These are phyloP conservation scores for Myriosclerotinia curreyana DNA, from an alignment of 2,329 filamentous ascomycete species.

Conservation along the genomic window DNA sequence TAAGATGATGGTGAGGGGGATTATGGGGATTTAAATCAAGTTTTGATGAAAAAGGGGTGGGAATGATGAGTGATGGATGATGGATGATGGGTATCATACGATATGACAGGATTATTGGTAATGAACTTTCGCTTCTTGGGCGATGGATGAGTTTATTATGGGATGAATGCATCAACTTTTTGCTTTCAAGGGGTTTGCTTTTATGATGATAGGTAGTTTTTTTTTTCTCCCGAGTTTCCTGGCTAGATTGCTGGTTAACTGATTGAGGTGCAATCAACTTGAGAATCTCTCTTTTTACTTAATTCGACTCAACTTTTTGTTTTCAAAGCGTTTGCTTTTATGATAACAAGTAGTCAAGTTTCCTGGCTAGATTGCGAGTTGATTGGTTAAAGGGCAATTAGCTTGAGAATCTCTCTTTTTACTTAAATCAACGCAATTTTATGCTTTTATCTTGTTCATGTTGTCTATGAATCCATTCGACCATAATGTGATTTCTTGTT, in stretches of 20 bases:
- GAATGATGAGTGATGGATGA: neutral
- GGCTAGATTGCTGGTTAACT: neutral
- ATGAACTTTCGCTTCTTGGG: neutral
- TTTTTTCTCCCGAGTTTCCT: neutral
- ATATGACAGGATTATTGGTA: neutral
- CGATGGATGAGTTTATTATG: too few relatives aligned
- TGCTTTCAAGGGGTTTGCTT: neutral
- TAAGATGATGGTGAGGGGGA: conserved; percentile 31
- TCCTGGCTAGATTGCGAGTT: neutral
- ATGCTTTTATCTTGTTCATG: neutral
- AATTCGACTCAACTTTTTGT: neutral
- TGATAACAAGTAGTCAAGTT: neutral
- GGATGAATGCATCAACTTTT: neutral
- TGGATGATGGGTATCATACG: neutral
- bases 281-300: neutral
- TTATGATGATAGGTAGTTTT: neutral
- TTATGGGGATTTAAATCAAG: conserved; percentile 20
- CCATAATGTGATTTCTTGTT: too few relatives aligned
- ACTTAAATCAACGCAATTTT: neutral
- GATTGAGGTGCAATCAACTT: neutral
- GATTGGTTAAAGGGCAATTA: neutral
- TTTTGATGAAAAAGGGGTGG: neutral
- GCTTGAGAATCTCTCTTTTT: neutral
- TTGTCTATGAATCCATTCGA: too few relatives aligned
- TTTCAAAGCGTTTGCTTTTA: neutral